phyloP scores from a whole-genome alignment of 768 basidiomycete genomes.

The Tubosaeta sp. region DNA sequence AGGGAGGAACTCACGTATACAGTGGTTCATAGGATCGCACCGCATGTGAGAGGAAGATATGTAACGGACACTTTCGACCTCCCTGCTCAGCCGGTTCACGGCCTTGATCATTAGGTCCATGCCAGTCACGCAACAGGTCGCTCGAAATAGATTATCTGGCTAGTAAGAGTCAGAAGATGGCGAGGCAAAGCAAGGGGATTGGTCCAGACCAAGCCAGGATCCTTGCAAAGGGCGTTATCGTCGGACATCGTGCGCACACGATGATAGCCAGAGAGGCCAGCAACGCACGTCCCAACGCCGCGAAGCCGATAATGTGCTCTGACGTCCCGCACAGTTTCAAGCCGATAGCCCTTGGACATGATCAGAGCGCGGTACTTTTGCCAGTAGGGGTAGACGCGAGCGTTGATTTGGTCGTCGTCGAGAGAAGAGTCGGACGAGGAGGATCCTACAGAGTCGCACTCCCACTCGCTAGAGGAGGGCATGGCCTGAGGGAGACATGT shows the following conservation, averaged over 20 bases:
- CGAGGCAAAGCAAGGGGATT: not conserved
- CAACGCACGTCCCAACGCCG: slow-evolving; percentile 12
- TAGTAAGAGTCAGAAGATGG: slow-evolving; percentile 25
- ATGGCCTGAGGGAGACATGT: slow-evolving; percentile 52
- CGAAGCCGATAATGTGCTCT: slow-evolving; percentile 49
- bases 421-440: slow-evolving; percentile 49
- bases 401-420: slow-evolving; percentile 51
- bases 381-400: slow-evolving; percentile 61
- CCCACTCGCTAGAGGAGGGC: slow-evolving; percentile 60
- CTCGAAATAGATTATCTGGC: slow-evolving; percentile 74
- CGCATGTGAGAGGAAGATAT: slow-evolving; percentile 51
- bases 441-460: slow-evolving; percentile 15
- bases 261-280: slow-evolving; percentile 31
- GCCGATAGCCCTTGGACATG: slow-evolving; percentile 49
- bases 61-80: slow-evolving; percentile 54
- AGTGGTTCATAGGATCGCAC: slow-evolving; percentile 66
- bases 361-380: slow-evolving; percentile 47
- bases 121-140: slow-evolving; percentile 48
- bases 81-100: slow-evolving; percentile 58
- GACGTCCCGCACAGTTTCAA: slow-evolving; percentile 69
- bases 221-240: slow-evolving; percentile 63
- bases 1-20: slow-evolving; percentile 55
- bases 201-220: slow-evolving; percentile 59
- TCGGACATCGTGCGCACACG: slow-evolving; percentile 34
- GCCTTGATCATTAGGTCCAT: slow-evolving; percentile 63